Evolutionary conservation across 2,329 filamentous ascomycete genomes (phyloP).

Genomic region (Penicillium sp.): DNA sequence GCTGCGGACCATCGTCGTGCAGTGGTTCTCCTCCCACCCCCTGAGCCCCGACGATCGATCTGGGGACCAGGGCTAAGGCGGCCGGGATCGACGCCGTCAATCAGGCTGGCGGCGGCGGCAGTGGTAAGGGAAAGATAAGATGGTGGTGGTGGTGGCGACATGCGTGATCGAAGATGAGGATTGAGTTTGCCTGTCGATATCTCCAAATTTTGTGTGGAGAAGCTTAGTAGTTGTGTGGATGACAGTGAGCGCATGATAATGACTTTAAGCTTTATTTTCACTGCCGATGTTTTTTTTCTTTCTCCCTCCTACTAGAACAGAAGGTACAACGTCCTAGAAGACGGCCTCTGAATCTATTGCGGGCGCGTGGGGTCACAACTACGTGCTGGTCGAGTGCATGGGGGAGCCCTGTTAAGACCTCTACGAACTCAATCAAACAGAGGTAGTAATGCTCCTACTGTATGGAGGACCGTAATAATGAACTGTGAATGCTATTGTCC

Average conservation of each 20-base stretch:
- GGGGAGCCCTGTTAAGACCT: background rate
- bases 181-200: background rate
- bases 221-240: background rate
- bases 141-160: background rate
- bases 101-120: background rate
- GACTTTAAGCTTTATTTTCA: background rate
- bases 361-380: background rate
- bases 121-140: background rate
- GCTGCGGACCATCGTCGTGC: conserved; percentile 17
- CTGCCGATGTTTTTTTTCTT: background rate
- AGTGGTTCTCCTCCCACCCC: background rate
- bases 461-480: background rate
- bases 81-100: conserved; percentile 5
- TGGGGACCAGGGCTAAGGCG: background rate
- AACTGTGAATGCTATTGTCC: background rate
- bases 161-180: background rate
- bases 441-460: background rate
- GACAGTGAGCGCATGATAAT: background rate
- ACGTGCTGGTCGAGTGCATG: background rate
- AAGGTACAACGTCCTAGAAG: background rate
- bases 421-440: background rate
- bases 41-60: background rate
- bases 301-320: background rate
- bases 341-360: background rate
- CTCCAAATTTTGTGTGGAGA: background rate